Percentiles rank a stretch among this genome's conserved stretches.
These are phyloP conservation scores for Carex pumila DNA, from an alignment of 176 grass and related monocot genomes.

Conservation along the genomic window DNA sequence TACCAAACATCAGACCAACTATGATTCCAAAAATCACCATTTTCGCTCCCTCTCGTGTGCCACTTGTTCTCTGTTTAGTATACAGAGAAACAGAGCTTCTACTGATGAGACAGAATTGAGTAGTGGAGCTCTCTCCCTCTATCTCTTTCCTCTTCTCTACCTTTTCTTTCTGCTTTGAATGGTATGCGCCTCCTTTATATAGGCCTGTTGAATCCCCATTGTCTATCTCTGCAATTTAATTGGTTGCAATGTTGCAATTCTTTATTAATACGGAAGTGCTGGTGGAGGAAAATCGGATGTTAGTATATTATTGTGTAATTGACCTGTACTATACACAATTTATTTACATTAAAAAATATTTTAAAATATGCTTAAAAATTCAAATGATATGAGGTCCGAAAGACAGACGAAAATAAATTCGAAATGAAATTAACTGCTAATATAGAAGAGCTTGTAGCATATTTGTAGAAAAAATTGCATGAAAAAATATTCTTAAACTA, in stretches of 20 bases:
- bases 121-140: not conserved
- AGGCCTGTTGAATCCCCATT: not conserved
- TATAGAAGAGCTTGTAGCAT: no score
- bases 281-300: no score
- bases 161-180: not conserved
- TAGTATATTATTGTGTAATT: not conserved
- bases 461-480: no score
- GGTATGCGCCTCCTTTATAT: constrained; percentile 15
- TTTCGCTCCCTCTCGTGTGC: not conserved
- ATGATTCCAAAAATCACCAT: constrained; percentile 25
- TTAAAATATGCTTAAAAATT: no score
- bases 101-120: constrained; percentile 4
- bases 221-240: constrained; percentile 4
- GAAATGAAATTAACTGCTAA: no score
- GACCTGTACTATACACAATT: not conserved
- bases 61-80: constrained; percentile 4
- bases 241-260: not conserved
- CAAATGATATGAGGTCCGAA: no score
- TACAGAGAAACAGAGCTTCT: not conserved
- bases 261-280: not conserved
- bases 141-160: not conserved
- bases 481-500: no score
- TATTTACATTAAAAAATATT: not conserved
- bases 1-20: not conserved
- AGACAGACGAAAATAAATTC: no score